phyloP scores from a whole-genome alignment of 148 eudicot genomes.

The Chenopodium album region DNA sequence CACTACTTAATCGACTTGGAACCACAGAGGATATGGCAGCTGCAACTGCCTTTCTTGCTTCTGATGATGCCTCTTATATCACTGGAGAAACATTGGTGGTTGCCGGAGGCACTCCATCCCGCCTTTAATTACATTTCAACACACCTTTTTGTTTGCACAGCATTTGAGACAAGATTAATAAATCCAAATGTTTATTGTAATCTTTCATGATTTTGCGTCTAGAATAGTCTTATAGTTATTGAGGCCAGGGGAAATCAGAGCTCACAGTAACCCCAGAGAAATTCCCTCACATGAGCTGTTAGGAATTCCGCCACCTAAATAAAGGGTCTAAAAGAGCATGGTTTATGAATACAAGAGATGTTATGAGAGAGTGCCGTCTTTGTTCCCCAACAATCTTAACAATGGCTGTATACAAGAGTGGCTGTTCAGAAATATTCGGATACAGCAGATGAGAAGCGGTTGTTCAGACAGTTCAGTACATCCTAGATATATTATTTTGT shows the following conservation, averaged over 20 bases:
- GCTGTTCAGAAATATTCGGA: background rate
- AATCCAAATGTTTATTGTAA: background rate
- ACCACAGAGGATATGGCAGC: constrained; percentile 93
- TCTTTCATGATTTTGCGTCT: background rate
- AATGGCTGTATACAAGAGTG: background rate
- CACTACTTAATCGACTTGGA: constrained; percentile 74
- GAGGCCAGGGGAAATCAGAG: background rate
- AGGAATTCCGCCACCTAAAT: background rate
- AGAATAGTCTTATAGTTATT: background rate
- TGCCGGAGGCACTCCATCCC: constrained; percentile 79
- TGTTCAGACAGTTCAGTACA: too few species aligned
- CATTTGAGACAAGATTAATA: background rate
- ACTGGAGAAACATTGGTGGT: constrained; percentile 90
- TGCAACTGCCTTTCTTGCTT: constrained; percentile 85
- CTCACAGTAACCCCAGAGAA: background rate
- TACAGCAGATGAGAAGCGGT: too few species aligned
- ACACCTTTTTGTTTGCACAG: background rate
- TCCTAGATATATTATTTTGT: too few species aligned
- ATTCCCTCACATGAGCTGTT: background rate
- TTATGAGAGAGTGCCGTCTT: background rate
- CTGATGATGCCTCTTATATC: constrained; percentile 86
- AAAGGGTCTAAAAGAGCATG: background rate
- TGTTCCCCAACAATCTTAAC: background rate
- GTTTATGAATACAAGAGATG: background rate
- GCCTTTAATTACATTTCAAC: constrained; percentile 40